Evolutionary conservation across 2,329 filamentous ascomycete species (phyloP).

Genomic region (Orbilia blumenaviensis): DNA sequence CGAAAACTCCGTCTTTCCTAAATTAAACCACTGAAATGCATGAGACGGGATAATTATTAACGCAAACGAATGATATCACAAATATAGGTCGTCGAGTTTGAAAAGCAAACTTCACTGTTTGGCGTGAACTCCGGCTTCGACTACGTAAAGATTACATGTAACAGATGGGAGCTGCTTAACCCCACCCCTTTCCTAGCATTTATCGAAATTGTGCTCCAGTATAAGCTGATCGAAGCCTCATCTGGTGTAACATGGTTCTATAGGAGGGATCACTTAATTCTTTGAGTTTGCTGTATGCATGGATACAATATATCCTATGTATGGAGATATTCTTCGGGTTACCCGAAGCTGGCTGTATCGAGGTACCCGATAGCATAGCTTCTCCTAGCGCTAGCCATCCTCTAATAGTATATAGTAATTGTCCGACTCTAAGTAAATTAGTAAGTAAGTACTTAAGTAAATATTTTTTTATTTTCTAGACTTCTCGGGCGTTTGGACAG

Average conservation of each 20-base stretch:
- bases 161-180: conserved; percentile 49
- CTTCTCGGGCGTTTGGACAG: no score
- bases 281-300: no score
- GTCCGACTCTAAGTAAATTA: no score
- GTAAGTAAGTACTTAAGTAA: no score
- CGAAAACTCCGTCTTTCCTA: neutral
- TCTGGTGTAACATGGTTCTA: conserved; percentile 51
- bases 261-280: conserved; percentile 29
- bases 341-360: no score
- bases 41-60: neutral
- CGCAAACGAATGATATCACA: neutral
- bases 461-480: no score
- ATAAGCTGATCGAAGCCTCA: conserved; percentile 39
- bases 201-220: conserved; percentile 49
- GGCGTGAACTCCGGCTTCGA: conserved; percentile 45
- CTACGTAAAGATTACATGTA: conserved; percentile 49
- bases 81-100: conserved; percentile 45
- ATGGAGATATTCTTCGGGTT: no score
- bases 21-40: neutral
- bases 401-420: no score
- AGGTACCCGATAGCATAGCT: no score
- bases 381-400: no score
- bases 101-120: conserved; percentile 47
- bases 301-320: no score
- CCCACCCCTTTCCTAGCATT: conserved; percentile 50